Evolutionary conservation across 208 protist species (phyloP).

Genomic region (Sergeia podlipaevii): DNA sequence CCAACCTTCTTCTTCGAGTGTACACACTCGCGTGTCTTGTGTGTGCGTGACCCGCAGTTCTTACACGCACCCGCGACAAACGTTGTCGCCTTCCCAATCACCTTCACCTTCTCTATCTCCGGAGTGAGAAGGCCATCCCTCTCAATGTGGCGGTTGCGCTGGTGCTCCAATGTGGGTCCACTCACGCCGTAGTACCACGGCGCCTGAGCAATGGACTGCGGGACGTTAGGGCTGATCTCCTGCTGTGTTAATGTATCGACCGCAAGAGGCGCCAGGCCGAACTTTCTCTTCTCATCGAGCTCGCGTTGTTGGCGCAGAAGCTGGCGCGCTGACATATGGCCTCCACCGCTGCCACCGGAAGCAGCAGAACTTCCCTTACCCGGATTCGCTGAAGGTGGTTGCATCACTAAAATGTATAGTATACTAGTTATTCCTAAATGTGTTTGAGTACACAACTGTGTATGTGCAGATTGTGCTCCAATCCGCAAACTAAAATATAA

Average conservation of each 20-base stretch:
- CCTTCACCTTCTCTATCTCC: conserved; percentile 26
- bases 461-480: too few relatives aligned
- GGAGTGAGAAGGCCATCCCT: conserved; percentile 35
- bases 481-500: too few relatives aligned
- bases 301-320: conserved; percentile 72
- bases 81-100: conserved; percentile 62
- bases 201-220: conserved; percentile 96
- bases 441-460: not conserved
- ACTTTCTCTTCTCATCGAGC: conserved; percentile 86
- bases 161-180: conserved; percentile 90
- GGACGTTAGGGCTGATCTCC: conserved; percentile 98
- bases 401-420: too few relatives aligned
- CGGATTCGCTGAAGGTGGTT: conserved; percentile 5
- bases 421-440: not conserved
- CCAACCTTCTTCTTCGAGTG: conserved; percentile 85
- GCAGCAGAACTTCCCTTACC: not conserved
- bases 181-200: conserved; percentile 93
- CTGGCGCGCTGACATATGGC: conserved; percentile 47
- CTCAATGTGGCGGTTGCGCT: conserved; percentile 46
- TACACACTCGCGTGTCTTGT: conserved; percentile 95
- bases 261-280: conserved; percentile 75
- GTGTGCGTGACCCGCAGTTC: conserved; percentile 98
- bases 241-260: conserved; percentile 72
- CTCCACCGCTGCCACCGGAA: not conserved
- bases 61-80: conserved; percentile 97